These are phyloP conservation scores for Colletotrichum sansevieriae DNA, from an alignment of 2,329 filamentous ascomycete genomes.

Conservation along the genomic window DNA sequence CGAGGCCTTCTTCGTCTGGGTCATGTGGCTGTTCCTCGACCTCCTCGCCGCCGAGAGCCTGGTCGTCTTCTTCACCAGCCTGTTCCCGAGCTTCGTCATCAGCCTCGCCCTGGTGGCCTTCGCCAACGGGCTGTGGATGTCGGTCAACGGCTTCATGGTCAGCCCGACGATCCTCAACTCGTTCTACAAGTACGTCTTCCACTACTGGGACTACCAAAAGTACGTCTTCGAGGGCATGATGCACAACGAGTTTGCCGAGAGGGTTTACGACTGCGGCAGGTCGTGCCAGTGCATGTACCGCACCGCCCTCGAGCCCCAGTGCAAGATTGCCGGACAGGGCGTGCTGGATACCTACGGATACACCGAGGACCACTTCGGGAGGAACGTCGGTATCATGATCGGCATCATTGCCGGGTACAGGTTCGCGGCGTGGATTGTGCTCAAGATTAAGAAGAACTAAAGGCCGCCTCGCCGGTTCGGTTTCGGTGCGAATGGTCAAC, in stretches of 20 bases:
- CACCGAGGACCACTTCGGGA: constrained; percentile 69
- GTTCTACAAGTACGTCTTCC: constrained; percentile 89
- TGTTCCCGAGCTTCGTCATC: constrained; percentile 85
- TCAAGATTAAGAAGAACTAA: constrained; percentile 52
- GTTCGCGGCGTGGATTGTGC: constrained; percentile 74
- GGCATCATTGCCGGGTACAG: constrained; percentile 82
- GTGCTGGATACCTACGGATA: constrained; percentile 81
- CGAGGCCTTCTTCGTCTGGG: constrained; percentile 79
- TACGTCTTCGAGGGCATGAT: constrained; percentile 96
- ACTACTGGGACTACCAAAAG: constrained; percentile 88
- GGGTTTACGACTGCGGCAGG: constrained; percentile 72
- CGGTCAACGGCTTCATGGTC: constrained; percentile 85
- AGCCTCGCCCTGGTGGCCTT: constrained; percentile 85
- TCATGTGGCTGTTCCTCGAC: constrained; percentile 89
- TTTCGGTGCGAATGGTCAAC: too few relatives aligned
- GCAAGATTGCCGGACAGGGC: constrained; percentile 77
- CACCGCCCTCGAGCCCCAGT: constrained; percentile 71
- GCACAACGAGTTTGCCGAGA: constrained; percentile 83
- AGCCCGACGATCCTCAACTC: constrained; percentile 78
- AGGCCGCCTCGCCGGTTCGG: background rate
- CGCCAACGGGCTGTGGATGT: constrained; percentile 92
- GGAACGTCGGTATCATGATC: constrained; percentile 83
- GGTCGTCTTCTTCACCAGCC: constrained; percentile 79
- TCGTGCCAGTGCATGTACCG: constrained; percentile 79
- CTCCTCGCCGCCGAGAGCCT: constrained; percentile 85